Conservation (phyloP, 257 asterid genomes). For the Solanum ossicruentum region DNA sequence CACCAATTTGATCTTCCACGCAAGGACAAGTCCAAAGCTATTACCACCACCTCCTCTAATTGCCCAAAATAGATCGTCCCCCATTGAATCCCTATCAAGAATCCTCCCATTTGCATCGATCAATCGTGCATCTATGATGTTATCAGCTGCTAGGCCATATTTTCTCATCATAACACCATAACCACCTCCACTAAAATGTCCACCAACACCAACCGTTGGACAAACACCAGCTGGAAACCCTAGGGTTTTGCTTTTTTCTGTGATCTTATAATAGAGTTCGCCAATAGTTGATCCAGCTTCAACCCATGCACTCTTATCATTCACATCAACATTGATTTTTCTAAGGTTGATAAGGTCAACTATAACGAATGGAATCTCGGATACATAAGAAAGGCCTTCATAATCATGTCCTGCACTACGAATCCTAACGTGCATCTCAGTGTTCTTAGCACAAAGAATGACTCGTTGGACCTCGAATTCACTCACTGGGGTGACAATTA, state of each 20-base stretch:
- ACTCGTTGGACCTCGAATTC: neutral
- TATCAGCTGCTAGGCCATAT: constrained; percentile 2
- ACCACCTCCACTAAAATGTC: constrained; percentile 6
- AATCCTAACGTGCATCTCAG: neutral
- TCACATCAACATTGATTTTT: neutral
- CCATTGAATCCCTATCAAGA: neutral
- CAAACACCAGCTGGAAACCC: constrained; percentile 2
- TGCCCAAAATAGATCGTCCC: constrained; percentile 3
- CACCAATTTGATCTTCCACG: neutral
- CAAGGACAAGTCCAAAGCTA: neutral
- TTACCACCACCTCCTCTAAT: constrained; percentile 6
- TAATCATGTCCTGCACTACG: constrained; percentile 6
- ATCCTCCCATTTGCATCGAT: neutral
- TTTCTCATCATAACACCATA: neutral
- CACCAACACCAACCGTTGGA: neutral
- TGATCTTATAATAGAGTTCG: neutral
- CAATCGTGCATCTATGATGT: constrained; percentile 4
- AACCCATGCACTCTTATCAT: constrained; percentile 1
- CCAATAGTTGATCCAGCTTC: constrained; percentile 4
- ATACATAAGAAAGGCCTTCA: neutral
- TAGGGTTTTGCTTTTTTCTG: neutral
- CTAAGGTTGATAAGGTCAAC: neutral
- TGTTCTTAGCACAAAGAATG: neutral
- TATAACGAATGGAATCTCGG: neutral
- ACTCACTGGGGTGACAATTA: neutral